Evolutionary conservation across 805 yeast genomes (phyloP), one percentile per base, ranked within the genome.

Genomic region (Ascoidea rubescens): DNA sequence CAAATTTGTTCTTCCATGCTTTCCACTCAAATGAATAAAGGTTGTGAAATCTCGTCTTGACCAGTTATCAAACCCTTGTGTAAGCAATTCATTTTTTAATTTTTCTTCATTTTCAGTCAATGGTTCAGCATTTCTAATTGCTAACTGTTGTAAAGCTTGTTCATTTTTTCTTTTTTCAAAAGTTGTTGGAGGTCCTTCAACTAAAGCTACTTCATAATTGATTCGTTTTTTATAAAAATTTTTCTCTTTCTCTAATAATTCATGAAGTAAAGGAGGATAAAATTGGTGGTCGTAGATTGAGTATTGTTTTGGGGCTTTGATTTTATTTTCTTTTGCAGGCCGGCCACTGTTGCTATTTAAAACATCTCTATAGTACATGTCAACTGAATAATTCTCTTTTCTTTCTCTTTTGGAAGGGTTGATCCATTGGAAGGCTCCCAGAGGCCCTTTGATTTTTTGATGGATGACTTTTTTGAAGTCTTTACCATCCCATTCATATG

Each of bases 401-500:
- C 90, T 69, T 61, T 85, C 87, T 65, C 93, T 73, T 59, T 79
- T 80, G 0, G 85, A 70, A 0, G 91, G 93, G 51, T 71, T 70
- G 8, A 37, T 37, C 8, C 43, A 8, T 10, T 10, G 8, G 14
- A 14, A 14, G 4, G 14, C 14, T 37, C 43, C 4, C 33, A 21
- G 52, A 16, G 59, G 60, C 44, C 54, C 54, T 28, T 63, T 60
- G 42, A 57, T 56, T 52, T 62, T 59, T 33, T 63, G 58, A 47
- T 58, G 55, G 32, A 49, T 53, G 47, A 71, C 53, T 67, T 71
- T 8, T 59, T 80, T 78, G 43, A 37, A 37, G 43, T 37, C 43
- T 55, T 91, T 89, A 16, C 99, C 99, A 62, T 93, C 89, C 99
- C 99, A 91, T 66, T 90, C 96, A 66, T 91, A 91, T 0, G 89